Conservation (phyloP, 2,329 filamentous ascomycete species). For the Exophiala aquamarina region DNA sequence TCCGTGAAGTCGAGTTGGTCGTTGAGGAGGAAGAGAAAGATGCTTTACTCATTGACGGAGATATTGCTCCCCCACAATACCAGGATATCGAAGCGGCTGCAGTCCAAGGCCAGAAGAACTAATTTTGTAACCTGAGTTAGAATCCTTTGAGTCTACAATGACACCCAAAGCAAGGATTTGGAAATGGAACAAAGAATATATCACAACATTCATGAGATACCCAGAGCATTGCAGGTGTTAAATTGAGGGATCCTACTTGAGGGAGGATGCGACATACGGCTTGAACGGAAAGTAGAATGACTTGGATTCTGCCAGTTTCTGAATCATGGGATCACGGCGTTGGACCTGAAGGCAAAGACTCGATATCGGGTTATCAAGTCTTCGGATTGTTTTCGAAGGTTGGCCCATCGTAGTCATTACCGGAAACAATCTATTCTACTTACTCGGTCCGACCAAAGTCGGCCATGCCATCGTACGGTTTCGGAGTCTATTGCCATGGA, state of each 20-base stretch:
- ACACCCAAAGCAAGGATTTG: background rate
- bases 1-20: slow-evolving; percentile 33
- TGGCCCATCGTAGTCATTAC: no score
- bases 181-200: background rate
- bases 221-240: slow-evolving; percentile 4
- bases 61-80: slow-evolving; percentile 39
- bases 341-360: no score
- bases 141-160: background rate
- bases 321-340: no score
- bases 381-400: no score
- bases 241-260: background rate
- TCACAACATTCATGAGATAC: background rate
- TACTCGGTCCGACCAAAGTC: no score
- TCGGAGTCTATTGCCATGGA: no score
- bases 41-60: slow-evolving; percentile 34
- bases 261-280: no score
- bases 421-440: no score
- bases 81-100: slow-evolving; percentile 28
- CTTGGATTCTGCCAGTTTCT: no score
- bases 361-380: no score
- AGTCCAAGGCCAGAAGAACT: slow-evolving; percentile 35
- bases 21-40: slow-evolving; percentile 39
- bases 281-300: no score
- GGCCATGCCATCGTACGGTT: no score
- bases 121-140: slow-evolving; percentile 8